These are phyloP conservation scores for Striga hermonthica DNA, from an alignment of 305 asterid species.

Conservation along the genomic window DNA sequence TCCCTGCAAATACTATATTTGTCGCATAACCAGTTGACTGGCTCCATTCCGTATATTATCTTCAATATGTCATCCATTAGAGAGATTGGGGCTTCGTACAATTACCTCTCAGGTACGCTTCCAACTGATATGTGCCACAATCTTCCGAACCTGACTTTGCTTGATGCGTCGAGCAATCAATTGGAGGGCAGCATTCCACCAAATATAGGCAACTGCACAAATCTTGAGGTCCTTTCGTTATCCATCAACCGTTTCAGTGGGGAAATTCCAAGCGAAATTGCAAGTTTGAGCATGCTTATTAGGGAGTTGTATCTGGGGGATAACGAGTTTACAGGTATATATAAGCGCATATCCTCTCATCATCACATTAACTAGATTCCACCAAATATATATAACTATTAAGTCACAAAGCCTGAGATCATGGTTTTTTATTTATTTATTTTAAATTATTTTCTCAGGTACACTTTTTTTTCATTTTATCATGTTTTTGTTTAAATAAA, in stretches of 20 bases:
- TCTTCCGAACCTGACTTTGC: not conserved
- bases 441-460: too few species aligned
- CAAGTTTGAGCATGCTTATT: not conserved
- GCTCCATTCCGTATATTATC: slow-evolving; percentile 38
- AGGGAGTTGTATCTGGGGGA: not conserved
- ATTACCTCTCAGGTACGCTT: not conserved
- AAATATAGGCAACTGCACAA: not conserved
- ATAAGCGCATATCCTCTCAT: not conserved
- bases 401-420: too few species aligned
- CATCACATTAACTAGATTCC: not conserved
- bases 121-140: not conserved
- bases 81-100: not conserved
- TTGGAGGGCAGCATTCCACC: not conserved
- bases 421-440: not conserved
- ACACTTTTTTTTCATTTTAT: too few species aligned
- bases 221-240: not conserved
- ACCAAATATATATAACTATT: too few species aligned
- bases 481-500: not conserved
- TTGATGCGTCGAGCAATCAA: not conserved
- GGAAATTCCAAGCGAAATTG: slow-evolving; percentile 1
- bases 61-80: slow-evolving; percentile 2
- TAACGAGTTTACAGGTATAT: not conserved
- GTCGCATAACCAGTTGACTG: slow-evolving; percentile 36
- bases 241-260: slow-evolving; percentile 3
- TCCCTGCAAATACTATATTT: slow-evolving; percentile 30